Evolutionary conservation across 2,329 filamentous ascomycete species (phyloP).

Genomic region (Talaromyces sp.): DNA sequence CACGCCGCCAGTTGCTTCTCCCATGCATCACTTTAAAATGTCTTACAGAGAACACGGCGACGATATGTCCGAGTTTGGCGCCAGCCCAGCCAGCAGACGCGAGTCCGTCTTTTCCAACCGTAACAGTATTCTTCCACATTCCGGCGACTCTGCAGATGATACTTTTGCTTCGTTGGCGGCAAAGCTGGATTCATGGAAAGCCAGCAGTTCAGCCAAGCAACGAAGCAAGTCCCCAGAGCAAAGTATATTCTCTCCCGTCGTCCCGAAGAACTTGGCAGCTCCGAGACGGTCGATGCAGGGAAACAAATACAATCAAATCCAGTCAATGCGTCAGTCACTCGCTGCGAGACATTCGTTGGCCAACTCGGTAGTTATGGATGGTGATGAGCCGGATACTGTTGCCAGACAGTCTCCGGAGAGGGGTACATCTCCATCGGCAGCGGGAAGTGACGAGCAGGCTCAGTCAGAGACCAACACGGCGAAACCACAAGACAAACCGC

Average conservation of each 20-base stretch:
- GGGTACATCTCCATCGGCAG: not conserved
- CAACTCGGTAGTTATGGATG: constrained; percentile 16
- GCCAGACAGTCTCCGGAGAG: constrained; percentile 19
- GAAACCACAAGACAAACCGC: not conserved
- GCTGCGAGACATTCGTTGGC: constrained; percentile 24
- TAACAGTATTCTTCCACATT: constrained; percentile 13
- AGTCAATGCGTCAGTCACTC: constrained; percentile 25
- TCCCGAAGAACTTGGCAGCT: constrained; percentile 7
- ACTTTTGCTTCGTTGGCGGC: constrained; percentile 63
- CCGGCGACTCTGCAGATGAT: constrained; percentile 29
- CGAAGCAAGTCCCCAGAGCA: constrained; percentile 25
- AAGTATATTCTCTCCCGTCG: constrained; percentile 25
- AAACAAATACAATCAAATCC: constrained; percentile 20
- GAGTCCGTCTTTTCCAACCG: constrained; percentile 13
- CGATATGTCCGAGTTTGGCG: constrained; percentile 29
- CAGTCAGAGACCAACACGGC: constrained; percentile 8
- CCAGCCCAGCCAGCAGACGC: constrained; percentile 20
- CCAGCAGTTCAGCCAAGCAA: constrained; percentile 52
- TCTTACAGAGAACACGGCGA: constrained; percentile 23
- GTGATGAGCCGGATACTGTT: constrained; percentile 15
- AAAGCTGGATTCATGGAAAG: constrained; percentile 61
- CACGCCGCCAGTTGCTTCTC: constrained; percentile 21
- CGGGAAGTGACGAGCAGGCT: not conserved
- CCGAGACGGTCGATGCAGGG: not conserved
- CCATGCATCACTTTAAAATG: constrained; percentile 13